phyloP scores from a whole-genome alignment of 306 rosid species.

The Spatholobus suberectus region DNA sequence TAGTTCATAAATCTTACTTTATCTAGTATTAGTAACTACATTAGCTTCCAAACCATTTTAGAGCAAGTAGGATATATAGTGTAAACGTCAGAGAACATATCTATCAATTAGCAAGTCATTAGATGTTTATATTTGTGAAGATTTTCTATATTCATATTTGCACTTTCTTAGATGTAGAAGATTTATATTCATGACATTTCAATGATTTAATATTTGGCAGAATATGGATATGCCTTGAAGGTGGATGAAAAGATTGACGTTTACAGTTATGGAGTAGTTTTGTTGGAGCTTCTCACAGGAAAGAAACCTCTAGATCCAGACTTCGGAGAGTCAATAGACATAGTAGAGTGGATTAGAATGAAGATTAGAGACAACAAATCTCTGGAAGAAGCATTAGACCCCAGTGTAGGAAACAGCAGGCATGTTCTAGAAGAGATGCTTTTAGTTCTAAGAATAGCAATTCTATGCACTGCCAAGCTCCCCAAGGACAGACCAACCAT shows the following conservation, averaged over 20 bases:
- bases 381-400: conserved; percentile 84
- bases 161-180: background rate
- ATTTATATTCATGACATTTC: conserved; percentile 13
- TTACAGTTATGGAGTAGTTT: conserved; percentile 94
- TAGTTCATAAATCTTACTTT: conserved; percentile 15
- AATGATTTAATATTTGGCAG: conserved; percentile 51
- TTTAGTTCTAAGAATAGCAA: conserved; percentile 84
- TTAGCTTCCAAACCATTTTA: background rate
- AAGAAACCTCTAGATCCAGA: conserved; percentile 74
- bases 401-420: conserved; percentile 76
- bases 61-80: background rate
- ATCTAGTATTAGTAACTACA: background rate
- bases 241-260: conserved; percentile 93
- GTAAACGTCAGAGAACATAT: conserved; percentile 3
- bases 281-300: conserved; percentile 88
- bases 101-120: background rate
- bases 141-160: background rate
- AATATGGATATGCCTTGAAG: conserved; percentile 93
- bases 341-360: conserved; percentile 85
- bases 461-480: conserved; percentile 85
- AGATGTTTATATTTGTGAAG: background rate
- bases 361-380: conserved; percentile 66
- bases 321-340: conserved; percentile 82
- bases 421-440: conserved; percentile 95
- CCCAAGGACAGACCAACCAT: conserved; percentile 94